phyloP scores from a whole-genome alignment of 495 filamentous ascomycete genomes.

The Annulohypoxylon nitens region DNA sequence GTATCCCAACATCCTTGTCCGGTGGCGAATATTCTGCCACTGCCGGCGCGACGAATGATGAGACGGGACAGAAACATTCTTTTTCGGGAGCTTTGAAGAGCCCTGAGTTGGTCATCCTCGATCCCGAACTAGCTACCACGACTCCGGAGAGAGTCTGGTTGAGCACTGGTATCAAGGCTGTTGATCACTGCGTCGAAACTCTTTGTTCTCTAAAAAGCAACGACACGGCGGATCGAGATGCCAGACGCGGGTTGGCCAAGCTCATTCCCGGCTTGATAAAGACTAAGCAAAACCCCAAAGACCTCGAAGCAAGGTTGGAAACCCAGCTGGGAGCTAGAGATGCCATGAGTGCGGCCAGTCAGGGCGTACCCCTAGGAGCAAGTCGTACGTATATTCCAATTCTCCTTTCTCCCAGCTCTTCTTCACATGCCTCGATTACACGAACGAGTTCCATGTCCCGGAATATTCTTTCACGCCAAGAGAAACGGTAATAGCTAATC shows the following conservation, averaged over 20 bases:
- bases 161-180: conserved; percentile 67
- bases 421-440: background rate
- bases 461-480: background rate
- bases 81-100: conserved; percentile 60
- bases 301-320: conserved; percentile 60
- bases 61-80: conserved; percentile 63
- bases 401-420: background rate
- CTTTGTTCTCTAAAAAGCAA: conserved; percentile 62
- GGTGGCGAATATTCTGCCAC: conserved; percentile 70
- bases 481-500: conserved; percentile 11
- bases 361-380: conserved; percentile 66
- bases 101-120: conserved; percentile 68
- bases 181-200: conserved; percentile 73
- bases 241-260: conserved; percentile 58
- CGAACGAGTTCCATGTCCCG: background rate
- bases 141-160: conserved; percentile 70
- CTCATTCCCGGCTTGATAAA: conserved; percentile 66
- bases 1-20: conserved; percentile 70
- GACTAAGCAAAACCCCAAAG: conserved; percentile 58
- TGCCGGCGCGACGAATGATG: conserved; percentile 68
- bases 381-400: conserved; percentile 54
- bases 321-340: conserved; percentile 69
- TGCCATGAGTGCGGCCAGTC: conserved; percentile 66
- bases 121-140: conserved; percentile 64
- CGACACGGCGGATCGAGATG: conserved; percentile 57